These are phyloP conservation scores for Rhododendron griersonianum DNA, from an alignment of 148 eudicot species.

Conservation along the genomic window DNA sequence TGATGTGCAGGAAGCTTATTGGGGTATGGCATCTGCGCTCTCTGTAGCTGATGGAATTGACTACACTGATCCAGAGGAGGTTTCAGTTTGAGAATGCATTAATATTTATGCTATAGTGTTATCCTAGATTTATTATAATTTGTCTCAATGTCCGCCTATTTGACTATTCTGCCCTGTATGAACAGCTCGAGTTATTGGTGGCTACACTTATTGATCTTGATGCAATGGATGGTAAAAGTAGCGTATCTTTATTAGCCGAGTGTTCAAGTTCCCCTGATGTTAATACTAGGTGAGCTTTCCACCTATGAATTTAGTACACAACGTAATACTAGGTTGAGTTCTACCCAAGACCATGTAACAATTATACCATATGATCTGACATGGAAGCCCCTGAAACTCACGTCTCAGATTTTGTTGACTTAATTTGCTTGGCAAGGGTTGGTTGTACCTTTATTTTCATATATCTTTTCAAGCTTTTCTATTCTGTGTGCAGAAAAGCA, in stretches of 20 bases:
- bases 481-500: conserved; percentile 52
- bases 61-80: conserved; percentile 98
- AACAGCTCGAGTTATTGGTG: conserved; percentile 90
- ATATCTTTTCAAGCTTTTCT: background rate
- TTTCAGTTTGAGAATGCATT: conserved; percentile 15
- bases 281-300: conserved; percentile 59
- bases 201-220: conserved; percentile 93
- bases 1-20: conserved; percentile 73
- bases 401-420: background rate
- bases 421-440: background rate
- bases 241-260: conserved; percentile 81
- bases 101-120: background rate
- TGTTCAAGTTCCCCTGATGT: conserved; percentile 92
- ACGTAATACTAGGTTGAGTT: background rate
- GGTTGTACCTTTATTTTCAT: background rate
- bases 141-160: background rate
- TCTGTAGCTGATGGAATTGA: conserved; percentile 96
- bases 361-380: background rate
- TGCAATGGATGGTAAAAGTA: conserved; percentile 98
- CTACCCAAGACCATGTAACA: background rate
- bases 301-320: background rate
- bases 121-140: background rate
- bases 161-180: conserved; percentile 16
- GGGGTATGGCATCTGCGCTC: conserved; percentile 87
- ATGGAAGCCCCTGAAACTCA: conserved; percentile 2